Conservation (phyloP, 305 asterid species). For the Petunia hybrid region DNA sequence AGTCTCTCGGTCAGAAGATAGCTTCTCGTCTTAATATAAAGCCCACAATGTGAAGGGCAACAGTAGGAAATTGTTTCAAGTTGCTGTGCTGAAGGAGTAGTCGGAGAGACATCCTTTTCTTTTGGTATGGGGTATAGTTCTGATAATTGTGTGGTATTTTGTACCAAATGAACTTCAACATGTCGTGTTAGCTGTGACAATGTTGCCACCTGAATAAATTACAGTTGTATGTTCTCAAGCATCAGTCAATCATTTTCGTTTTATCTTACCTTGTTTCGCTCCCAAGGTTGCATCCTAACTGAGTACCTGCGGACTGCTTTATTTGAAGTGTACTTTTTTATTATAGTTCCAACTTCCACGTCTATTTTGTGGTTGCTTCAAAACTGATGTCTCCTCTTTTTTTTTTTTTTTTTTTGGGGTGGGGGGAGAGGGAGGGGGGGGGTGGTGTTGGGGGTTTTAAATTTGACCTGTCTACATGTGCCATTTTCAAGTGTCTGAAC, state of each 20-base stretch:
- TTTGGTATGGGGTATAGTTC: background rate
- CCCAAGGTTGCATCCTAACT: background rate
- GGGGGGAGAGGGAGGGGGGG: no score
- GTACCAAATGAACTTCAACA: background rate
- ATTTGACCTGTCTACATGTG: background rate
- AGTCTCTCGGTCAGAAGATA: conserved; percentile 64
- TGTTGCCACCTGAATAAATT: background rate
- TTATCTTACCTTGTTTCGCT: background rate
- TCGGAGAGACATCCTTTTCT: background rate
- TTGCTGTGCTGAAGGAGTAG: background rate
- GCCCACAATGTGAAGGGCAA: conserved; percentile 54
- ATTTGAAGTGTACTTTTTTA: no score
- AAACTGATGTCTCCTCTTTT: background rate
- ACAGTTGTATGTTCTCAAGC: background rate
- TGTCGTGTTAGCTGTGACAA: background rate
- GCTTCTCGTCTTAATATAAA: conserved; percentile 59
- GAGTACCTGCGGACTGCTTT: background rate
- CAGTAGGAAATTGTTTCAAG: background rate
- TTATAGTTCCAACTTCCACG: background rate
- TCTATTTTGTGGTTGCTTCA: background rate
- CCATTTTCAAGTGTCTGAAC: background rate
- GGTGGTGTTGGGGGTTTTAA: no score
- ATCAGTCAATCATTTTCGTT: background rate
- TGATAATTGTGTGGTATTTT: conserved; percentile 16
- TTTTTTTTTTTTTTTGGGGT: no score